Base-by-base conservation (phyloP, 306 rosid genomes). In the Castanea sativa region DNA sequence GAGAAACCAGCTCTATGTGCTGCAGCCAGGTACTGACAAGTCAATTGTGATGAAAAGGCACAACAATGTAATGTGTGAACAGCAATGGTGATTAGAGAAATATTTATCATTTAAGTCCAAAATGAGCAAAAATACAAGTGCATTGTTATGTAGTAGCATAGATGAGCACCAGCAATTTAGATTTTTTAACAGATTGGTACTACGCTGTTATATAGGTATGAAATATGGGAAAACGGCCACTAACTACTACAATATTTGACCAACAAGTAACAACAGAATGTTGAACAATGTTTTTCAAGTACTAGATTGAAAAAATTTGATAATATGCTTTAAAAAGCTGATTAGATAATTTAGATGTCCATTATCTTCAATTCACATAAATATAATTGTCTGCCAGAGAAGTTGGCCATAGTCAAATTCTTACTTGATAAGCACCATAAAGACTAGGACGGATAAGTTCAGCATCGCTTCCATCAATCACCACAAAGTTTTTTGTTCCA, bases 381-480 rank as follows among this genome's bases (percentile, higher is more conserved):
- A 65, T 53, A 59, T 18, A 19, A 56, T 73, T 59, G 4, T 73
- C 69, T 64, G 33, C 19, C 64, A 71, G 65, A 21, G 63, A 83
- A 63, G 69, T n/a, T 15, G 59, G 60, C 63, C 9, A 45, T 25
- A 57, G 38, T 53, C 53, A 29, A 69, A 77, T 35, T 79, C 83
- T 86, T 86, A 95, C 99, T 87, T 93, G 98, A 86, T 93, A 95
- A 51, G 99, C 97, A 81, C 83, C 99, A 60, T 95, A 95, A 35
- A 95, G 97, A 82, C 99, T 95, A 11, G 99, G 99, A 19, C 97
- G 97, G 80, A 95, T 95, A 79, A 95, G 99, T 84, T 95, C 99
- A 55, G 99, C 94, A 98, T 93, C 93, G 83, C 99, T 93, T 73
- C 99, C 99, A 78, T 95, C 99, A 13, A 95, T 90, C 41, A 95